Evolutionary conservation across 306 rosid genomes (phyloP).

Genomic region (Lablab purpureus): DNA sequence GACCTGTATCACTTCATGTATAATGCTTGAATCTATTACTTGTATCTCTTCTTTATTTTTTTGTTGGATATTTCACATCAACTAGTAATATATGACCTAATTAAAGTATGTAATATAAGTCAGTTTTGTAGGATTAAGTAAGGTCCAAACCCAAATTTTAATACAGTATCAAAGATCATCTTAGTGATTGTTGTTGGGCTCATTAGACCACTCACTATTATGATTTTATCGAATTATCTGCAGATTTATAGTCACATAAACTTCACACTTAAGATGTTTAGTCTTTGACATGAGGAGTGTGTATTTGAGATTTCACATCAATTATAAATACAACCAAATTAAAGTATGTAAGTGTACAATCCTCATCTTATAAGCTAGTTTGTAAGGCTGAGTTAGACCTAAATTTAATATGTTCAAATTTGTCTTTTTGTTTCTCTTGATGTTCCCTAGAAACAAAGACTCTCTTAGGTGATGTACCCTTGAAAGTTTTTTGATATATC

Average conservation of each 20-base stretch:
- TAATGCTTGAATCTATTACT: conserved; percentile 8
- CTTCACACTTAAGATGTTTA: too few species aligned
- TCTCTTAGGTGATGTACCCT: conserved; percentile 18
- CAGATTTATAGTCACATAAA: too few species aligned
- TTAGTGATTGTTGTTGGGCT: too few species aligned
- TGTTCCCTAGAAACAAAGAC: conserved; percentile 21
- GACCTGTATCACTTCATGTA: neutral
- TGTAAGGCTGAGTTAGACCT: neutral
- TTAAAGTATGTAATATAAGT: neutral
- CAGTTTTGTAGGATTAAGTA: too few species aligned
- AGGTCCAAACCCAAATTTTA: neutral
- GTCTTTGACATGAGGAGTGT: too few species aligned
- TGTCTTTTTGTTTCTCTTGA: conserved; percentile 24
- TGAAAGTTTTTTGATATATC: conserved; percentile 4
- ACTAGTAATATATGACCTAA: neutral
- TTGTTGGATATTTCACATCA: neutral
- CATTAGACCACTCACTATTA: too few species aligned
- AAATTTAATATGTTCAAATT: neutral
- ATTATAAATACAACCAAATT: too few species aligned
- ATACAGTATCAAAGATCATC: neutral
- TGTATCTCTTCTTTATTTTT: conserved; percentile 28
- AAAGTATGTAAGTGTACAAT: too few species aligned
- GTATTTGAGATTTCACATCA: too few species aligned
- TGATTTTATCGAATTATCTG: too few species aligned
- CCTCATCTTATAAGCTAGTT: too few species aligned